Evolutionary conservation across 2,329 filamentous ascomycete species (phyloP).

Genomic region (Monosporascus ibericus): DNA sequence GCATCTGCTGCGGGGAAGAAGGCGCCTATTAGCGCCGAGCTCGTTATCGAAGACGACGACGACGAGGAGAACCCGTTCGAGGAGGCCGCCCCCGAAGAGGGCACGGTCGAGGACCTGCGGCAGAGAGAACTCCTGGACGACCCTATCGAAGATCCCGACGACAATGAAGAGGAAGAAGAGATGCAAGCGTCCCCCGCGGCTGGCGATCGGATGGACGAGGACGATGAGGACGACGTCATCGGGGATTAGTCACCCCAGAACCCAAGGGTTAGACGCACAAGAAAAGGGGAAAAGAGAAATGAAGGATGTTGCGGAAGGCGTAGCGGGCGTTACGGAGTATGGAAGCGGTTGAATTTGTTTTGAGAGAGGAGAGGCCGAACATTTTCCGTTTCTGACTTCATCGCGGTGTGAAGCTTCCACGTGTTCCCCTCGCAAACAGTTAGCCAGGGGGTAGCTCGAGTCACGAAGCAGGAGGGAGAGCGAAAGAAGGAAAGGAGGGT

Average conservation of each 20-base stretch:
- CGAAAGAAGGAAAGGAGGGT: no score
- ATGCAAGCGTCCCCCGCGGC: slow-evolving; percentile 10
- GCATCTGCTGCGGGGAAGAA: slow-evolving; percentile 30
- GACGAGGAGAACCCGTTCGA: slow-evolving; percentile 38
- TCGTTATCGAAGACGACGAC: slow-evolving; percentile 37
- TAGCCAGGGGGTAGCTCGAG: no score
- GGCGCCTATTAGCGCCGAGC: slow-evolving; percentile 37
- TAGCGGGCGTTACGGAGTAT: no score
- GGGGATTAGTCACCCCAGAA: slow-evolving; percentile 28
- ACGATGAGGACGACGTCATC: slow-evolving; percentile 29
- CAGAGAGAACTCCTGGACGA: slow-evolving; percentile 50
- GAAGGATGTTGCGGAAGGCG: no score
- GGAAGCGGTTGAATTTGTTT: no score
- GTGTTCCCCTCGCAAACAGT: no score
- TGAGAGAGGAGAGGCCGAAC: no score
- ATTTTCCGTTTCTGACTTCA: no score
- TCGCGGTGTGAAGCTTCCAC: no score
- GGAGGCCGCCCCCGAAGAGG: slow-evolving; percentile 50
- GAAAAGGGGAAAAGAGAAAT: no score
- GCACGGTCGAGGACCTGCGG: slow-evolving; percentile 51
- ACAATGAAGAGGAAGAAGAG: slow-evolving; percentile 27
- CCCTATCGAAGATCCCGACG: slow-evolving; percentile 35
- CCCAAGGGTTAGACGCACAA: no score
- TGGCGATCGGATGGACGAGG: slow-evolving; percentile 23
- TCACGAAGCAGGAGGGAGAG: no score